Evolutionary conservation across 768 basidiomycete genomes (phyloP).

Genomic region (Trametes meyenii): DNA sequence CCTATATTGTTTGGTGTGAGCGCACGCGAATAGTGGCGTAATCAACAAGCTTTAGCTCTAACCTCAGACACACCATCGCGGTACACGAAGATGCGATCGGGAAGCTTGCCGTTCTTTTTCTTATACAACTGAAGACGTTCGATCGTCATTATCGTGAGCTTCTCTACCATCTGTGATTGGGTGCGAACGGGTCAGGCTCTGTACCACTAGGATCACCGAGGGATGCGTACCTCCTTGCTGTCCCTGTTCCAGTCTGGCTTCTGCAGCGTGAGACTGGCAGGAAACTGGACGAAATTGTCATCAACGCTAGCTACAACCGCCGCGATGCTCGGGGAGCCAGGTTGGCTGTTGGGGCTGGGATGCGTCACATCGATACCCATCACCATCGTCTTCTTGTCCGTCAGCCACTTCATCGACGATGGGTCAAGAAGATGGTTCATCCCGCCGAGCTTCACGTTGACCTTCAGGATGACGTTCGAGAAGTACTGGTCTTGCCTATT

Average conservation of each 20-base stretch:
- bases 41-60: constrained; percentile 25
- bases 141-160: constrained; percentile 65
- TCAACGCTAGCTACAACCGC: constrained; percentile 83
- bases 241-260: constrained; percentile 46
- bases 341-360: constrained; percentile 64
- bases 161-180: constrained; percentile 68
- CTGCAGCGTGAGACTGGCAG: constrained; percentile 73
- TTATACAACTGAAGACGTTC: constrained; percentile 67
- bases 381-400: constrained; percentile 72
- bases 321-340: constrained; percentile 80
- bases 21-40: not conserved
- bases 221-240: constrained; percentile 38
- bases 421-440: constrained; percentile 71
- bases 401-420: constrained; percentile 63
- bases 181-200: not conserved
- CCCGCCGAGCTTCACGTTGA: constrained; percentile 84
- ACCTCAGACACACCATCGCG: constrained; percentile 87
- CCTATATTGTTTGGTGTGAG: constrained; percentile 41
- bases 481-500: constrained; percentile 78
- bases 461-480: constrained; percentile 79
- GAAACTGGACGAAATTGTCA: constrained; percentile 71
- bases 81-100: constrained; percentile 70
- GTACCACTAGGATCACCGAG: not conserved
- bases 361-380: constrained; percentile 88
- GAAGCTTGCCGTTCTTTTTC: constrained; percentile 55